A percentile compares a stretch with the other conserved stretches of the same genome.
These are phyloP conservation scores for Wilhelminamyces savonicus DNA, from an alignment of 805 yeast species.

Conservation along the genomic window DNA sequence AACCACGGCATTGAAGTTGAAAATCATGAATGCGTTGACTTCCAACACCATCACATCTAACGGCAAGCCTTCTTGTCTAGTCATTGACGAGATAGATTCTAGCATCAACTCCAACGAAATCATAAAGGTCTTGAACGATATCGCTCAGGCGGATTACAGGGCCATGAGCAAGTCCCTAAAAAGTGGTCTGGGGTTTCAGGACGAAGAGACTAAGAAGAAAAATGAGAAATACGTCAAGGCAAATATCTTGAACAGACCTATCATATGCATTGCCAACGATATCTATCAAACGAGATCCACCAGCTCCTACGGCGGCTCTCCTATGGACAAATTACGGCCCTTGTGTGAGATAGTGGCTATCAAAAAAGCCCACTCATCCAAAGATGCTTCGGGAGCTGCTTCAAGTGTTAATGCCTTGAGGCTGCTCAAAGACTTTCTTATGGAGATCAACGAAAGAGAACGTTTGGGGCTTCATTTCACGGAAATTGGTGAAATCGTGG, in stretches of 20 bases:
- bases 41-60: slow-evolving; percentile 52
- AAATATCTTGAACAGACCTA: slow-evolving; percentile 68
- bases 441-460: slow-evolving; percentile 52
- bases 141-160: slow-evolving; percentile 51
- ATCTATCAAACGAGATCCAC: slow-evolving; percentile 46
- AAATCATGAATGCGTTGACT: slow-evolving; percentile 51
- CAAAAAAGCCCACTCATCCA: slow-evolving; percentile 46
- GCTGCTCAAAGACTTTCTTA: slow-evolving; percentile 32
- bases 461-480: slow-evolving; percentile 40
- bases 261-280: slow-evolving; percentile 89
- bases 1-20: slow-evolving; percentile 27
- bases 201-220: slow-evolving; percentile 15
- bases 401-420: slow-evolving; percentile 22
- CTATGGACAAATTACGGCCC: slow-evolving; percentile 69
- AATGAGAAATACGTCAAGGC: slow-evolving; percentile 35
- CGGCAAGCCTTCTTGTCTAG: slow-evolving; percentile 71
- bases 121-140: slow-evolving; percentile 47
- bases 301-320: slow-evolving; percentile 28
- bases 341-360: slow-evolving; percentile 67
- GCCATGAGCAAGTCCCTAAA: slow-evolving; percentile 27
- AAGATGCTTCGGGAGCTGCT: slow-evolving; percentile 39
- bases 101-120: slow-evolving; percentile 31
- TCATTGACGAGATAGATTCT: slow-evolving; percentile 83
- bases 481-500: slow-evolving; percentile 58
- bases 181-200: slow-evolving; percentile 1